Conservation (phyloP, 106 monocot species). For the Hemerocallis citrina region DNA sequence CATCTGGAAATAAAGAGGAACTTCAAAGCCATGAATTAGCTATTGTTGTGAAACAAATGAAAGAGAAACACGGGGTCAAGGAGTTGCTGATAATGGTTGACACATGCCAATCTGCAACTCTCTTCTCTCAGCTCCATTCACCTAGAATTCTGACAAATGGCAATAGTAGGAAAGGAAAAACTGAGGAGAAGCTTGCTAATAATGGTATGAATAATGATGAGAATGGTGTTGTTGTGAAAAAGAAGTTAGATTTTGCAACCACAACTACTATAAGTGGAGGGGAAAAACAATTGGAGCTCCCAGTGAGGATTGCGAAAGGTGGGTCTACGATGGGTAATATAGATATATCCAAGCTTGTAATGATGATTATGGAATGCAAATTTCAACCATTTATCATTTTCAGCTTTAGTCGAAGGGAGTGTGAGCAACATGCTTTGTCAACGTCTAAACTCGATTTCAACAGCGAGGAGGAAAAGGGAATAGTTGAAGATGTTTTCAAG, state of each 20-base stretch:
- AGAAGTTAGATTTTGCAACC: no score
- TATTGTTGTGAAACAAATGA: constrained; percentile 95
- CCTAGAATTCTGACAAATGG: no score
- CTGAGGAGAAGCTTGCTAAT: no score
- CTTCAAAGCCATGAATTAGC: constrained; percentile 98
- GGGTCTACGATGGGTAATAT: no score
- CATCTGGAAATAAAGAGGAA: no score
- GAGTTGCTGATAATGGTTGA: constrained; percentile 98
- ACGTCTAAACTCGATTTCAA: constrained; percentile 98
- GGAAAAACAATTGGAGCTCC: no score
- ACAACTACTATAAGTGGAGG: no score
- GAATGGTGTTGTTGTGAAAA: no score
- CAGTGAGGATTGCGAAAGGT: no score
- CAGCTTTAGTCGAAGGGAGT: constrained; percentile 95
- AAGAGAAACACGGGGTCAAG: constrained; percentile 97
- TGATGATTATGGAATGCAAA: constrained; percentile 97
- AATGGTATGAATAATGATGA: no score
- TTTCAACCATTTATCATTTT: constrained; percentile 96
- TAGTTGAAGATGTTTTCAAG: constrained; percentile 73
- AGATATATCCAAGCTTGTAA: no score
- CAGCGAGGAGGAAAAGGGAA: constrained; percentile 64
- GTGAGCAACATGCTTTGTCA: constrained; percentile 92
- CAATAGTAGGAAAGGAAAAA: no score
- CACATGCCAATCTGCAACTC: constrained; percentile 97
- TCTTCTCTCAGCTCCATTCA: constrained; percentile 99